Base-by-base conservation (phyloP, 2,329 filamentous ascomycete genomes). In the Achaetomium macrosporum region DNA sequence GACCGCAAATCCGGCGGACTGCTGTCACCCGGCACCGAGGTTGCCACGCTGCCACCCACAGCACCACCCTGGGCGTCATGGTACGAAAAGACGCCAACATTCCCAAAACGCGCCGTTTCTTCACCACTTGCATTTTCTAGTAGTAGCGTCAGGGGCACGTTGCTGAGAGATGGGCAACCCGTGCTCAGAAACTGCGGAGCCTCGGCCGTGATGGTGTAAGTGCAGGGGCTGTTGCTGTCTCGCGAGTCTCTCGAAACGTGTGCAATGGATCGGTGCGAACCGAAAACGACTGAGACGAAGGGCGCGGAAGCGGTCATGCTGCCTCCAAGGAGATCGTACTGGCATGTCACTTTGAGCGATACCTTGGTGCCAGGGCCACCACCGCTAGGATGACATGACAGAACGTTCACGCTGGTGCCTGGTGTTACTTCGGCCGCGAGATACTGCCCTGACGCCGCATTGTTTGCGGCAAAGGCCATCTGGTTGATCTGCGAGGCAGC, bases 281-380 rank as follows among this genome's bases (percentile, higher is more conserved):
- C 90, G 69, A 96, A 95, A 43, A 84, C 79, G 50, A 96, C 70
- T 58, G 73, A 84, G 63, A 88, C 83, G 47, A 76, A 75, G 2
- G 78, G 73, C 50, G 73, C 65, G 40, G 74, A 77, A 54, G 76
- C 77, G 31, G 76, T 78, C 68, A 84, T 79, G 53, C 70, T 65
- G 57, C 47, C 31, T 1, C 53, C 50, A 8, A 77, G 70, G 55
- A 95, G 71, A 64, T 95, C 86, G 71, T 88, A 88, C 55, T 84
- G 78, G 41, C 87, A 85, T 48, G 84, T 83, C 30, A 95, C 79
- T 65, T 88, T 85, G 58, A 96, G 76, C 55, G 80, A 78, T 10
- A 96, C 73, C 62, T 84, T 84, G 17, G 85, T 87, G 50, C 87
- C 87, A 64, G 80, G 78, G 33, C 76, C 71, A 41, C 90, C 91